Evolutionary conservation across 2,329 filamentous ascomycete species (phyloP).

Genomic region (Metarhizium guizhouense): DNA sequence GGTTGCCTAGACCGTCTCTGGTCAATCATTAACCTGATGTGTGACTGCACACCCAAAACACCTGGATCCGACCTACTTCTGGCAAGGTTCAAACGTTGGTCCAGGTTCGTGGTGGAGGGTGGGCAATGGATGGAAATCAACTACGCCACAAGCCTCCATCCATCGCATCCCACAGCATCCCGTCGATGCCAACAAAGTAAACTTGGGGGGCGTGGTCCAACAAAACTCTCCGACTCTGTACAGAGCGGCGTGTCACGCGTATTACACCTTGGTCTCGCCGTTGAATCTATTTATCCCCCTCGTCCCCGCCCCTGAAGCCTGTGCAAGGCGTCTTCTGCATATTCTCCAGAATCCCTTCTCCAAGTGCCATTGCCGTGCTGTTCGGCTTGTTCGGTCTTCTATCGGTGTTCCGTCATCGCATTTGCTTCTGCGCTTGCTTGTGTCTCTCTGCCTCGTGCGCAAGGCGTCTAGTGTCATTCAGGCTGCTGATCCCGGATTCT

Average conservation of each 20-base stretch:
- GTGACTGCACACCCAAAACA: neutral
- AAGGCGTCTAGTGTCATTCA: neutral
- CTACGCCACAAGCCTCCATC: neutral
- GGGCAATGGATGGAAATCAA: slow-evolving; percentile 3
- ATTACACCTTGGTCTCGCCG: neutral
- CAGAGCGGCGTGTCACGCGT: neutral
- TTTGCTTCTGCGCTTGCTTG: neutral
- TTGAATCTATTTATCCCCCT: slow-evolving; percentile 1
- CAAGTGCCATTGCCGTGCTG: neutral
- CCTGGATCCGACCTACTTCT: neutral
- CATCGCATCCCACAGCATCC: neutral
- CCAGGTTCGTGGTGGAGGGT: slow-evolving; percentile 1
- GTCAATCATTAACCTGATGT: neutral
- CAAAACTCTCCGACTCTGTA: neutral
- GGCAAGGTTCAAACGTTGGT: neutral
- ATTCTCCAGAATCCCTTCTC: neutral
- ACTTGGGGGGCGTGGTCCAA: neutral
- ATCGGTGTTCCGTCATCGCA: slow-evolving; percentile 1
- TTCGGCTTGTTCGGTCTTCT: slow-evolving; percentile 5
- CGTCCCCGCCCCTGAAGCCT: neutral
- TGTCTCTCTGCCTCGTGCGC: neutral
- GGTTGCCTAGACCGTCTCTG: neutral
- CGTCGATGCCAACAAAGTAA: neutral
- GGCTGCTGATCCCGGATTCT: neutral
- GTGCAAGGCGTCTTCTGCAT: neutral